phyloP scores from a whole-genome alignment of 768 basidiomycete genomes.

The Mycena alexandri region DNA sequence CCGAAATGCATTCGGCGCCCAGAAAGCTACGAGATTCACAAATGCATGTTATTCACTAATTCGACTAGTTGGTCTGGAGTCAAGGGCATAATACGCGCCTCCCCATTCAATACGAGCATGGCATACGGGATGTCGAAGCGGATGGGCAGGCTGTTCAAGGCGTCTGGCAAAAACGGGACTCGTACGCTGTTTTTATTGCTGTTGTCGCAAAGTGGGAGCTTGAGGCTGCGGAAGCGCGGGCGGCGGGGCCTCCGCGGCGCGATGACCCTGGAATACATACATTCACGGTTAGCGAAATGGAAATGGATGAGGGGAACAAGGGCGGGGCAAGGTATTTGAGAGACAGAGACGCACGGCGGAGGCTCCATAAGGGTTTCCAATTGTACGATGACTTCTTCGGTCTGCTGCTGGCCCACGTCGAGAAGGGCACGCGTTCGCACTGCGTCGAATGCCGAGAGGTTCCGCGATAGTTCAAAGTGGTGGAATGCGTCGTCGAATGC shows the following conservation, averaged over 20 bases:
- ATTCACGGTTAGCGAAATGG: neutral
- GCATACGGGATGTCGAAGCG: slow-evolving; percentile 19
- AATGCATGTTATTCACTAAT: slow-evolving; percentile 13
- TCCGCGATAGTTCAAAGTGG: slow-evolving; percentile 28
- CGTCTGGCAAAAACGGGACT: slow-evolving; percentile 20
- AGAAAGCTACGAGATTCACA: slow-evolving; percentile 4
- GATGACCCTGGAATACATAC: neutral
- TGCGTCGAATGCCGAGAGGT: slow-evolving; percentile 27
- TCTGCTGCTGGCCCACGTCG: slow-evolving; percentile 22
- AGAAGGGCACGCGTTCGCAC: slow-evolving; percentile 21
- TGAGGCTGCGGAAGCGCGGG: slow-evolving; percentile 21
- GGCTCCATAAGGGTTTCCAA: slow-evolving; percentile 25
- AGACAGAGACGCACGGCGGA: slow-evolving; percentile 11
- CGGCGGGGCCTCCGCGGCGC: slow-evolving; percentile 12
- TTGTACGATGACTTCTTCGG: slow-evolving; percentile 15
- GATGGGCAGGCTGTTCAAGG: slow-evolving; percentile 25
- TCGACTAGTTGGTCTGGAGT: slow-evolving; percentile 13
- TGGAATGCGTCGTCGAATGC: slow-evolving; percentile 31
- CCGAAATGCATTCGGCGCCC: too few relatives aligned
- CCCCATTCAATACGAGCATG: slow-evolving; percentile 25
- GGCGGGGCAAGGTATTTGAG: neutral
- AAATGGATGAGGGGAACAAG: neutral
- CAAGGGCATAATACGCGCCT: slow-evolving; percentile 28
- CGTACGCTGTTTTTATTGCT: slow-evolving; percentile 13
- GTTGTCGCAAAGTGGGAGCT: slow-evolving; percentile 23